phyloP scores from a whole-genome alignment of 1,139 yeast genomes.

The Scheffersomyces titani region DNA sequence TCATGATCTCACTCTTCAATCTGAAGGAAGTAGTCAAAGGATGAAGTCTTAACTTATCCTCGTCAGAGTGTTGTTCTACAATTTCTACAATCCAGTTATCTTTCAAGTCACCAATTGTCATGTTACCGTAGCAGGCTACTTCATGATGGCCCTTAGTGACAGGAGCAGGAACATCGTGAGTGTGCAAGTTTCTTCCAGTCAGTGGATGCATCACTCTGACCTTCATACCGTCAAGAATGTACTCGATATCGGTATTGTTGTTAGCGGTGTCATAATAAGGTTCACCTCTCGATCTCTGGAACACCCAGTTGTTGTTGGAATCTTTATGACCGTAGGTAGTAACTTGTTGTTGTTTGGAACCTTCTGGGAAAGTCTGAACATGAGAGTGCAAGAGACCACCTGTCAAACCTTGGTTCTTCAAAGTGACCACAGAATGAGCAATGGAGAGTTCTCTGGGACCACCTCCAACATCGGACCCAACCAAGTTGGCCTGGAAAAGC shows the following conservation, averaged over 20 bases:
- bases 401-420: slow-evolving; percentile 88
- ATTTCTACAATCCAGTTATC: slow-evolving; percentile 95
- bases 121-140: slow-evolving; percentile 92
- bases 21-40: slow-evolving; percentile 88
- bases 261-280: slow-evolving; percentile 54
- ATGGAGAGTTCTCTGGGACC: slow-evolving; percentile 90
- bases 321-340: slow-evolving; percentile 95
- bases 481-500: slow-evolving; percentile 89
- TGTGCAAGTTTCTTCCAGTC: slow-evolving; percentile 89
- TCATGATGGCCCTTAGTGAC: slow-evolving; percentile 69
- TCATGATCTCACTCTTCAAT: slow-evolving; percentile 62
- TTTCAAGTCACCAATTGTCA: slow-evolving; percentile 81
- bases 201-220: slow-evolving; percentile 77
- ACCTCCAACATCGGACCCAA: slow-evolving; percentile 74
- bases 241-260: slow-evolving; percentile 56
- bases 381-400: slow-evolving; percentile 96
- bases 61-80: slow-evolving; percentile 80
- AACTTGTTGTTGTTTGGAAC: slow-evolving; percentile 94
- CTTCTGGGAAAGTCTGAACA: slow-evolving; percentile 89
- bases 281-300: slow-evolving; percentile 70
- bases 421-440: slow-evolving; percentile 73
- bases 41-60: slow-evolving; percentile 69
- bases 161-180: slow-evolving; percentile 84
- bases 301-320: slow-evolving; percentile 84
- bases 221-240: slow-evolving; percentile 67